Conservation (phyloP, 768 basidiomycete species). For the Lenzites betulinus region DNA sequence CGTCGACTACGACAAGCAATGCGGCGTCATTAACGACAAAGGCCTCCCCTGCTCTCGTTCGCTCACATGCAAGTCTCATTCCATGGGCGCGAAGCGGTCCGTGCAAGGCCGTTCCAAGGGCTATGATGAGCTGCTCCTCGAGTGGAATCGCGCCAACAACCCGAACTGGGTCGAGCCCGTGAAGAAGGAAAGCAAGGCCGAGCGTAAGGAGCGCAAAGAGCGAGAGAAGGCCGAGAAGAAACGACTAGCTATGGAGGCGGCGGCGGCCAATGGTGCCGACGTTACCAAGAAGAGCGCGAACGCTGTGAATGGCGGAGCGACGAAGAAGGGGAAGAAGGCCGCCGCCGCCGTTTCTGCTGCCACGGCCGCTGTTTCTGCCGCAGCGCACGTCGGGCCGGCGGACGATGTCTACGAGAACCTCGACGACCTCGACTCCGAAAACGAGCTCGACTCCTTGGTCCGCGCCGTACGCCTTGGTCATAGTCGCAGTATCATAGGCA, state of each 20-base stretch:
- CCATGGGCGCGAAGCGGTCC: slow-evolving; percentile 94
- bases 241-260: slow-evolving; percentile 66
- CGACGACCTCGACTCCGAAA: slow-evolving; percentile 82
- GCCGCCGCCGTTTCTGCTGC: slow-evolving; percentile 44
- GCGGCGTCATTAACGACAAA: slow-evolving; percentile 98
- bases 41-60: slow-evolving; percentile 90
- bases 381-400: slow-evolving; percentile 50
- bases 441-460: slow-evolving; percentile 76
- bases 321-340: slow-evolving; percentile 71
- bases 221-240: slow-evolving; percentile 85
- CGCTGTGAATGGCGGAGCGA: slow-evolving; percentile 31
- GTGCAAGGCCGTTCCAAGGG: slow-evolving; percentile 81
- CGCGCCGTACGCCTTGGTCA: slow-evolving; percentile 58
- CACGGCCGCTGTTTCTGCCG: slow-evolving; percentile 38
- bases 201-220: slow-evolving; percentile 84
- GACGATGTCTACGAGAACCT: slow-evolving; percentile 70
- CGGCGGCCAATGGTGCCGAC: slow-evolving; percentile 59
- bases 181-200: slow-evolving; percentile 82
- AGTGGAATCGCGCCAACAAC: slow-evolving; percentile 89
- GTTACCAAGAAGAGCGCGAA: slow-evolving; percentile 44
- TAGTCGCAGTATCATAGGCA: slow-evolving; percentile 58
- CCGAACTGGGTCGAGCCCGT: slow-evolving; percentile 89
- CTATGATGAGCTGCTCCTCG: slow-evolving; percentile 86
- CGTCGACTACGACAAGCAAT: slow-evolving; percentile 88
- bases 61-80: slow-evolving; percentile 96